phyloP scores from a whole-genome alignment of 495 filamentous ascomycete genomes.

The Niebla homalea region DNA sequence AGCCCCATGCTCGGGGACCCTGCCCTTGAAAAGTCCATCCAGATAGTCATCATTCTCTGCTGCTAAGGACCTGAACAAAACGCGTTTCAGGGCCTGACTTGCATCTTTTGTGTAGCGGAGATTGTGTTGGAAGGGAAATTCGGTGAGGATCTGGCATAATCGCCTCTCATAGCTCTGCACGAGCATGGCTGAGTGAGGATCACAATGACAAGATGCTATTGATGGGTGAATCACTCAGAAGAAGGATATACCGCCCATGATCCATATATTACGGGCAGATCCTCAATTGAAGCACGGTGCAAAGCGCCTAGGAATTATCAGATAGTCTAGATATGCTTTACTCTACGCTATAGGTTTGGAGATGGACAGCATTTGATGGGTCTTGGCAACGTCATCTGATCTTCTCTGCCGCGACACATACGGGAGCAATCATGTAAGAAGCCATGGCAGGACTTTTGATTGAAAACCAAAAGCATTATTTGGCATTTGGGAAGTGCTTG shows the following conservation, averaged over 20 bases:
- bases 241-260: background rate
- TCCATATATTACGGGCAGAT: too few relatives aligned
- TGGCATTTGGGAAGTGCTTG: too few relatives aligned
- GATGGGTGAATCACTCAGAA: background rate
- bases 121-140: constrained; percentile 51
- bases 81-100: constrained; percentile 52
- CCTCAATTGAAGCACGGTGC: too few relatives aligned
- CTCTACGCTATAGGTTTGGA: too few relatives aligned
- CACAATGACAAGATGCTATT: background rate
- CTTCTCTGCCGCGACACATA: too few relatives aligned
- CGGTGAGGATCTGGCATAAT: constrained; percentile 61
- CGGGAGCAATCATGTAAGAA: too few relatives aligned
- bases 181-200: constrained; percentile 3
- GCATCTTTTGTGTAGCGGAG: constrained; percentile 63
- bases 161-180: constrained; percentile 41
- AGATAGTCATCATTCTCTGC: constrained; percentile 59
- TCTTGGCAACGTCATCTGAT: too few relatives aligned
- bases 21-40: constrained; percentile 64
- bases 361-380: too few relatives aligned
- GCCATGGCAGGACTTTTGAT: too few relatives aligned
- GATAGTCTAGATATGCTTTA: too few relatives aligned
- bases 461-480: too few relatives aligned
- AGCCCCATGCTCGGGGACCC: constrained; percentile 38
- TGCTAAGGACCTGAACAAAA: constrained; percentile 77
- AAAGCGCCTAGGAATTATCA: too few relatives aligned